Conservation (phyloP, 768 basidiomycete species). For the Russula emetica region DNA sequence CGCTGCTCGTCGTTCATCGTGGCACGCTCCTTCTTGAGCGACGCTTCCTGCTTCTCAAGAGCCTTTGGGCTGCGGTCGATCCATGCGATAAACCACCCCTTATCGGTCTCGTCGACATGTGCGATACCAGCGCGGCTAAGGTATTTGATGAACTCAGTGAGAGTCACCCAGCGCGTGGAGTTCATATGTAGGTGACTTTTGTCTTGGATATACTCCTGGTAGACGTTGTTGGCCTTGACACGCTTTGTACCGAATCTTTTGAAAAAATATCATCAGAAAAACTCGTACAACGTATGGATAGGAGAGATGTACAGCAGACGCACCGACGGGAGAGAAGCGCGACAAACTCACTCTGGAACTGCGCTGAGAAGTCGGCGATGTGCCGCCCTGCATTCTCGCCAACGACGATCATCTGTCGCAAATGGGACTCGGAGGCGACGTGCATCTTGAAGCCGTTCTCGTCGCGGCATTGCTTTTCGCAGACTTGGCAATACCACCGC, state of each 20-base stretch:
- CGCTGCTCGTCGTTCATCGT: constrained; percentile 93
- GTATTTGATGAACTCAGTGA: constrained; percentile 92
- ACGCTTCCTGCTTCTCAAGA: constrained; percentile 85
- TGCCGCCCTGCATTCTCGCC: constrained; percentile 82
- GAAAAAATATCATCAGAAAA: constrained; percentile 10
- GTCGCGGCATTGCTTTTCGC: constrained; percentile 97
- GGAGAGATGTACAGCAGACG: constrained; percentile 28
- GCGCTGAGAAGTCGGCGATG: constrained; percentile 81
- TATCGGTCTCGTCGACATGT: constrained; percentile 96
- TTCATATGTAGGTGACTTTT: constrained; percentile 98
- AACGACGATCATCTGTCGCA: constrained; percentile 95
- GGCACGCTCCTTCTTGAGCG: constrained; percentile 85
- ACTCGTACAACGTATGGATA: constrained; percentile 8
- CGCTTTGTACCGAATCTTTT: constrained; percentile 88
- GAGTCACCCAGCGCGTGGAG: constrained; percentile 93
- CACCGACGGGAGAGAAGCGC: constrained; percentile 78
- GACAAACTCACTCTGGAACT: constrained; percentile 94
- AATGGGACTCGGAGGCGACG: constrained; percentile 78
- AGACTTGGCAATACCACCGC: constrained; percentile 98
- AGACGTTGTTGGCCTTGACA: constrained; percentile 90
- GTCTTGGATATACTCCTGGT: constrained; percentile 96
- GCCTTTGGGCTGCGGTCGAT: constrained; percentile 96
- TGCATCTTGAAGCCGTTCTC: constrained; percentile 99
- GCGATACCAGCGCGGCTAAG: constrained; percentile 64
- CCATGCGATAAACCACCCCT: constrained; percentile 97